These are phyloP conservation scores for Phytophthora litchii DNA, from an alignment of 352 stramenopile species.

Conservation along the genomic window DNA sequence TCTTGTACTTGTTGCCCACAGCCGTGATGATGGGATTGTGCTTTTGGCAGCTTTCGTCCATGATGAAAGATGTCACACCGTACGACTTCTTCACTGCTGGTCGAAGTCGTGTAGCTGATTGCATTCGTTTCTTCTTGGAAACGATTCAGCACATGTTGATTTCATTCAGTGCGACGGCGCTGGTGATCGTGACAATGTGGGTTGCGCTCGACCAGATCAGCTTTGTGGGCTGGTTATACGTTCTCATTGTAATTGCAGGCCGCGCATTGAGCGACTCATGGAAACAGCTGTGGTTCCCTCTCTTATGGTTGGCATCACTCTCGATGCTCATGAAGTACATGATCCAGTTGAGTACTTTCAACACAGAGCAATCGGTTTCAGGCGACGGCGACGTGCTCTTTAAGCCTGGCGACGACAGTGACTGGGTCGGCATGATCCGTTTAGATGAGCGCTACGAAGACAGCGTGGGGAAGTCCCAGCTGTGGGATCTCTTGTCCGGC, in stretches of 20 bases:
- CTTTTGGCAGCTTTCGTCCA: constrained; percentile 84
- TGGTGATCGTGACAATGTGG: constrained; percentile 77
- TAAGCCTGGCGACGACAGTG: constrained; percentile 54
- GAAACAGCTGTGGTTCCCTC: constrained; percentile 76
- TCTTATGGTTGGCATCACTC: constrained; percentile 79
- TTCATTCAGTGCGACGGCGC: constrained; percentile 66
- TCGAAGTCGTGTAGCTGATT: constrained; percentile 56
- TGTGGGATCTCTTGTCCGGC: constrained; percentile 62
- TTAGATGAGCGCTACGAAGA: constrained; percentile 48
- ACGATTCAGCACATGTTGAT: constrained; percentile 69
- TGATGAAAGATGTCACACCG: constrained; percentile 64
- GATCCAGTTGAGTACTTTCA: constrained; percentile 71
- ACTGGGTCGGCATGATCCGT: constrained; percentile 63
- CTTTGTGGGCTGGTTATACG: constrained; percentile 69
- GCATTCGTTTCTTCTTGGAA: constrained; percentile 58
- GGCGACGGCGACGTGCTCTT: constrained; percentile 39
- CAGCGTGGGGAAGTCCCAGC: constrained; percentile 32
- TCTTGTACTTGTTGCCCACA: constrained; percentile 81
- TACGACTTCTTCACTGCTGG: constrained; percentile 74
- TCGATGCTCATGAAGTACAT: constrained; percentile 65
- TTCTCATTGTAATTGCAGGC: constrained; percentile 64
- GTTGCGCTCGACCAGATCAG: constrained; percentile 65
- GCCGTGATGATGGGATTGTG: constrained; percentile 72
- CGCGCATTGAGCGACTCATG: constrained; percentile 61
- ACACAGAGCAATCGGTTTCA: constrained; percentile 30